Base-by-base conservation (phyloP, 1,284 basidiomycete species). In the Ganoderma lucidum region DNA sequence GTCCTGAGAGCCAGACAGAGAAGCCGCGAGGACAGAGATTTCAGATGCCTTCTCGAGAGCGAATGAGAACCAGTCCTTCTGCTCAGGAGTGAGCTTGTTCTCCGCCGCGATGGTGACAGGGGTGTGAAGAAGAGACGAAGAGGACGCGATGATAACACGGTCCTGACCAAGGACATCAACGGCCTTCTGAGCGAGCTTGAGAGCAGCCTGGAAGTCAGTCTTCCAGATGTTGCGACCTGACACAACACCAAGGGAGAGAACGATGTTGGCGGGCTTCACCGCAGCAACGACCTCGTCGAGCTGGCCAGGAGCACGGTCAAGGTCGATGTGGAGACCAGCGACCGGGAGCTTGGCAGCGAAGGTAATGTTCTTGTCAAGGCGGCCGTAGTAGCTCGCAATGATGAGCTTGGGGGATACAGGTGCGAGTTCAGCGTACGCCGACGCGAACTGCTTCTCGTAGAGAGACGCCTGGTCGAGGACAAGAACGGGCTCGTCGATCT, bases 151-250 rank as follows among this genome's bases (percentile, higher is more conserved):
- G 80, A 98, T 90, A 79, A 99, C 95, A 74, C 96, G 96, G 75
- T 96, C 93, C 74, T 86, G 83, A 72, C 96, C 96, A 77, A 98
- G 91, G 61, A 85, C 86, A 65, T 90, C 88, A 77, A 97, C 84
- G 65, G 96, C 97, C 83, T 93, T 95, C 86, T 97, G 91, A 70
- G 90, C 96, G 64, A 90, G 84, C 79, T 93, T 91, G 84, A 97
- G 88, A 70, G 95, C 93, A 64, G 90, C 92, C 76, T 87, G 85
- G 78, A 99, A 92, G 85, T 99, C 97, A 73, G 92, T 95, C 91
- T 99, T 99, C 98, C 98, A 99, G 86, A 99, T 96, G 88, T 99
- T 99, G 81, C 98, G 96, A 73, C 98, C 98, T 56, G 98, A 99
- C 74, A 99, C 95, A 73, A 99, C 83, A 85, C 98, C 98, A 74